phyloP scores from a whole-genome alignment of 495 filamentous ascomycete species.

The Xylaria grammica region DNA sequence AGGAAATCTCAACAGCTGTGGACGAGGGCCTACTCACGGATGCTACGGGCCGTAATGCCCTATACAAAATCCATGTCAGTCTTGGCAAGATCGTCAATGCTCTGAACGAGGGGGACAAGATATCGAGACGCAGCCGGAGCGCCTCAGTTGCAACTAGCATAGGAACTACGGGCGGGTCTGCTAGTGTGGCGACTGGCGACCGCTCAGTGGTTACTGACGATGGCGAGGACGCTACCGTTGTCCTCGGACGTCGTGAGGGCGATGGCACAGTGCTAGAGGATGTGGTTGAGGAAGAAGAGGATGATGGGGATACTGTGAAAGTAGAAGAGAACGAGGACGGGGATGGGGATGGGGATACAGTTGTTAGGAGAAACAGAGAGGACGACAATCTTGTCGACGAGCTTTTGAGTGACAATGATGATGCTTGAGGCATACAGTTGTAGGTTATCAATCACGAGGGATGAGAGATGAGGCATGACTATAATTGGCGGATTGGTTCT shows the following conservation, averaged over 20 bases:
- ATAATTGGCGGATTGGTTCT: too few species aligned
- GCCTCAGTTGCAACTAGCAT: constrained; percentile 32
- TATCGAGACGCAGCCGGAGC: constrained; percentile 42
- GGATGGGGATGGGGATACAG: constrained; percentile 1
- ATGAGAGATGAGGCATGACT: too few species aligned
- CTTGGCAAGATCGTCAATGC: constrained; percentile 66
- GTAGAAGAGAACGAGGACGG: neutral
- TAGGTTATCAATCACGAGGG: too few species aligned
- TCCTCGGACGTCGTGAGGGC: neutral
- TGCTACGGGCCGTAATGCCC: constrained; percentile 72
- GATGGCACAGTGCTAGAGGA: constrained; percentile 17
- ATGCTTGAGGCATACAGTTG: neutral
- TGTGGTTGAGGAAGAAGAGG: constrained; percentile 22
- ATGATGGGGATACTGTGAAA: constrained; percentile 9
- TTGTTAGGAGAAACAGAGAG: neutral
- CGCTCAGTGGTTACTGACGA: neutral
- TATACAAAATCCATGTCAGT: constrained; percentile 77
- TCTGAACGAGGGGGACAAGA: constrained; percentile 43
- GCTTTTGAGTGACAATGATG: constrained; percentile 17
- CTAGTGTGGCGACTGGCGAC: constrained; percentile 1
- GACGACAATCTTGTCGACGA: constrained; percentile 19
- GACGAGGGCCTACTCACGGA: constrained; percentile 72
- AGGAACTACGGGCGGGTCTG: neutral
- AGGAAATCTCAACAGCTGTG: constrained; percentile 67
- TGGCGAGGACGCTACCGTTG: neutral